Conservation (phyloP, 257 asterid species). For the Ajuga chamaepitys region DNA sequence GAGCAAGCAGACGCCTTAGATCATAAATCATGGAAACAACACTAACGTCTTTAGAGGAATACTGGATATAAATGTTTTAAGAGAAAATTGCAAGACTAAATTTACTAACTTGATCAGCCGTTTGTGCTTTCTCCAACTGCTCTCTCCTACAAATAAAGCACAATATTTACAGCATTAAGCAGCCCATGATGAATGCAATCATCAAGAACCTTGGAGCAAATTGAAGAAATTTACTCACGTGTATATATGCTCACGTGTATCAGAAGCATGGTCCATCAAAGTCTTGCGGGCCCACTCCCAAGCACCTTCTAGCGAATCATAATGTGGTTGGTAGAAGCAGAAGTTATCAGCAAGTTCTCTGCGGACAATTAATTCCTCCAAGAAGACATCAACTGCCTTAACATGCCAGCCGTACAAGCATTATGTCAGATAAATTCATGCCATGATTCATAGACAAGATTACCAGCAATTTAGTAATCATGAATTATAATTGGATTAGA, state of each 20-base stretch:
- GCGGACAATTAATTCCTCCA: conserved; percentile 88
- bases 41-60: background rate
- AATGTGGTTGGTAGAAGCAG: conserved; percentile 88
- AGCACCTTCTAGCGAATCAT: conserved; percentile 86
- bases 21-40: background rate
- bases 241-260: conserved; percentile 77
- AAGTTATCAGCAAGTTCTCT: conserved; percentile 97
- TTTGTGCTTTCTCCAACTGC: conserved; percentile 90
- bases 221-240: conserved; percentile 44
- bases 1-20: background rate
- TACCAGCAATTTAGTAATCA: background rate
- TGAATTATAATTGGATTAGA: background rate
- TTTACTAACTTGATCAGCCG: conserved; percentile 79
- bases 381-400: conserved; percentile 78
- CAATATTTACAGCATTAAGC: background rate
- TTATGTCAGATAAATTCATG: conserved; percentile 6
- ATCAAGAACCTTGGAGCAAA: background rate
- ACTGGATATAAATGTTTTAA: background rate
- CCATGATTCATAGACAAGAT: background rate
- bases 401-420: conserved; percentile 10
- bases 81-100: background rate
- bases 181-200: background rate
- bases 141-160: conserved; percentile 45
- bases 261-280: conserved; percentile 77
- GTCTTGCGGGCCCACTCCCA: conserved; percentile 99